Evolutionary conservation across 495 filamentous ascomycete species (phyloP), one percentile per base, ranked within the genome.

Genomic region (Penicillium longicatenatum): DNA sequence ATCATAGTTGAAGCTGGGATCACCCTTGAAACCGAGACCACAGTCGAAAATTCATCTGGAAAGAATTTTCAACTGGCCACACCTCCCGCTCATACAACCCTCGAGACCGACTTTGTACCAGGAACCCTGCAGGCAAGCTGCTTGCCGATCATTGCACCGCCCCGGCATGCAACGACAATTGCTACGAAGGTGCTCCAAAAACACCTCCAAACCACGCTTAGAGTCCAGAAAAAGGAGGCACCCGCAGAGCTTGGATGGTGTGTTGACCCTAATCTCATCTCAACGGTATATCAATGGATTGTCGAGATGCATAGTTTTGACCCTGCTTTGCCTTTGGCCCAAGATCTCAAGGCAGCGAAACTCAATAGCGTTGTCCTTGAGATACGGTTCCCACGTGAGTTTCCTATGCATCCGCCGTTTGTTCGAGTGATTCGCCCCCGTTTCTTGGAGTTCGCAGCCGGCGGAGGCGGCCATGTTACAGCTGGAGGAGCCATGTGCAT

Each of bases 261-360:
- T 67, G 84, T 96, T 56, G 79, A 94, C 61, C 71, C 73, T 4
- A 73, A 76, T 12, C 66, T 78, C 11, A 71, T 86, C 54, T 73
- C 69, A 7, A 97, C 93, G 65, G 75, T 93, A 39, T 97, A 92
- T 67, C 93, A 96, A 69, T 96, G 92, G 92, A 92, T 96, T 60
- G 86, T 96, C 3, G 89, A 97, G 68, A 72, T 97, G 0, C 93
- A 97, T 69, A 89, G 85, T 48, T 96, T 97, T 63, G 86, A 92
- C 12, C 63, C 75, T 0, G 55, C 66, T 2, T 76, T 93, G 1
- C 91, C 89, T 0, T 76, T 97, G 3, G 88, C 89, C 0, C 63
- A 80, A 33, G 93, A 97, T 68, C 88, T 97, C 81, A 87, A 87
- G 64, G 50, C 61, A 0, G 75, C 71, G 17, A 75, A 76, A 0